Conservation (phyloP, 1,284 basidiomycete species). For the Sporisorium sorghi region DNA sequence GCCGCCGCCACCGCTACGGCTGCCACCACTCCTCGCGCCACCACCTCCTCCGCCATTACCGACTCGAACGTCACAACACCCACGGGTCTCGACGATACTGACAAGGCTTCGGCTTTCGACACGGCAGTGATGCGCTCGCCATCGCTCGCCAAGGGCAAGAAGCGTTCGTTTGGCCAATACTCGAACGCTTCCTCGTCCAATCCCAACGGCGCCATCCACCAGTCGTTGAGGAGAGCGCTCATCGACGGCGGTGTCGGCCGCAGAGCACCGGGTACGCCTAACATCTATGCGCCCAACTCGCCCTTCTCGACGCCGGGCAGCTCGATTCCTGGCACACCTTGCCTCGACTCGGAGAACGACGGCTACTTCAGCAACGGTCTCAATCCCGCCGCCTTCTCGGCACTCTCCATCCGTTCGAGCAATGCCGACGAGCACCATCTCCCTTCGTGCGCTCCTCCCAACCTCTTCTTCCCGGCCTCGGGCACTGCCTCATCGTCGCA, state of each 20-base stretch:
- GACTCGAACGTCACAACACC: constrained; percentile 35
- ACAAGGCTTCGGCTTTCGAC: constrained; percentile 64
- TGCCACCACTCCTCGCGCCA: constrained; percentile 20
- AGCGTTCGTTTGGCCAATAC: constrained; percentile 66
- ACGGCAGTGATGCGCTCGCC: constrained; percentile 63
- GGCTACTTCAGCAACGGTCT: constrained; percentile 58
- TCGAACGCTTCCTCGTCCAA: constrained; percentile 37
- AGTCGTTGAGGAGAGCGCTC: constrained; percentile 65
- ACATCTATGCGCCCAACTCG: constrained; percentile 65
- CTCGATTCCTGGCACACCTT: constrained; percentile 65
- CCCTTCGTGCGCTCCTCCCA: constrained; percentile 68
- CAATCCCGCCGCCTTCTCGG: constrained; percentile 64
- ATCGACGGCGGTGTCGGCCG: constrained; percentile 66
- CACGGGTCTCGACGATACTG: constrained; percentile 45
- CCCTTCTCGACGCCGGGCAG: constrained; percentile 67
- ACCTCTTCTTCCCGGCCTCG: constrained; percentile 69
- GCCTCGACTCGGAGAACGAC: constrained; percentile 58
- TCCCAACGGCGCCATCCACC: constrained; percentile 49
- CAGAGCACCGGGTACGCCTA: constrained; percentile 49
- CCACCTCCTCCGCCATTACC: constrained; percentile 8
- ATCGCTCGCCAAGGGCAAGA: constrained; percentile 61
- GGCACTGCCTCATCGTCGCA: constrained; percentile 45
- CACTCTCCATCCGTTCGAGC: constrained; percentile 60
- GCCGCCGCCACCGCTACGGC: constrained; percentile 27
- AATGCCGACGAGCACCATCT: constrained; percentile 61